These are phyloP conservation scores for Dactylellina drechsleri DNA, from an alignment of 2,329 filamentous ascomycete species.

Conservation along the genomic window DNA sequence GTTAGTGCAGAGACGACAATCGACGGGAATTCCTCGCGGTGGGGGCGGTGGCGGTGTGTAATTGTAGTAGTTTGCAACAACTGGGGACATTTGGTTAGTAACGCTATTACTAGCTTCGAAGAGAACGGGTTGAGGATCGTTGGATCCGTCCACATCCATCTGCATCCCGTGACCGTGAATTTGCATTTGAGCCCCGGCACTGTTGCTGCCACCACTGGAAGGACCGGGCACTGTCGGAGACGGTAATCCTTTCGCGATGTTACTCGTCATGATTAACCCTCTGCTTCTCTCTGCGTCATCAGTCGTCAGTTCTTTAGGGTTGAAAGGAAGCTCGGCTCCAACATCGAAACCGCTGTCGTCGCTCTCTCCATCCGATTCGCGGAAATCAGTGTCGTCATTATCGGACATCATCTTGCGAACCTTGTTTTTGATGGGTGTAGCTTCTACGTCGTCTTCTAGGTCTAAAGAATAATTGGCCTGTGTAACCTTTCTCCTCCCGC, in stretches of 20 bases:
- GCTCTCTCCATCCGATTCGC: constrained; percentile 55
- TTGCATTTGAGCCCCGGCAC: constrained; percentile 7
- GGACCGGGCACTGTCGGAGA: not conserved
- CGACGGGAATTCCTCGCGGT: constrained; percentile 50
- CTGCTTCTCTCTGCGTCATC: constrained; percentile 8
- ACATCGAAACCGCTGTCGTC: constrained; percentile 58
- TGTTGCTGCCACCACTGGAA: not conserved
- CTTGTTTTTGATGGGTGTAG: constrained; percentile 21
- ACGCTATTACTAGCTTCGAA: constrained; percentile 21
- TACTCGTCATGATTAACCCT: constrained; percentile 3
- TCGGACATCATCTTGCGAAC: constrained; percentile 46
- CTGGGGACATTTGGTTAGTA: not conserved
- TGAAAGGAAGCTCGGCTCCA: constrained; percentile 54
- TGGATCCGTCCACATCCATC: constrained; percentile 6
- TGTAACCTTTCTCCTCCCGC: constrained; percentile 75
- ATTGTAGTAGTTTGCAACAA: not conserved
- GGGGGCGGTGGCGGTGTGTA: constrained; percentile 7
- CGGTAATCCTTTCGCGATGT: not conserved
- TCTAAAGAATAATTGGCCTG: constrained; percentile 49
- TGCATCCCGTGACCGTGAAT: constrained; percentile 18
- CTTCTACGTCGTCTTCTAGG: constrained; percentile 26
- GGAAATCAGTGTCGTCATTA: constrained; percentile 60
- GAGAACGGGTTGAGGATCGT: constrained; percentile 29
- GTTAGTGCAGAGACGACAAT: constrained; percentile 68
- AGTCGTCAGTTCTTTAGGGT: constrained; percentile 55